These are phyloP conservation scores for Aureobasidium sp. DNA, from an alignment of 2,329 filamentous ascomycete species.

Conservation along the genomic window DNA sequence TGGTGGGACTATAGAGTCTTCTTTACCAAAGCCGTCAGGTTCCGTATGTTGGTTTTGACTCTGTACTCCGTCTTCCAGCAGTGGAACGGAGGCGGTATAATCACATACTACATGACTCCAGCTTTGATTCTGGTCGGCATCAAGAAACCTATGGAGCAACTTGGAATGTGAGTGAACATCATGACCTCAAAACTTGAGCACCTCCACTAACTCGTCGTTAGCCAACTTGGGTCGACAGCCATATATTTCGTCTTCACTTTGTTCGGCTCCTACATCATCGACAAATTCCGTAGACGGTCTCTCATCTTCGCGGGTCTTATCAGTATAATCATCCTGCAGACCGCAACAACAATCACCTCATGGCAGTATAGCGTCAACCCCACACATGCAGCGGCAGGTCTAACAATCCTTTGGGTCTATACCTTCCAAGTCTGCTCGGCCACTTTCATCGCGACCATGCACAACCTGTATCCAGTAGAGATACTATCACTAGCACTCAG, in stretches of 20 bases:
- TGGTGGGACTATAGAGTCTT: conserved; percentile 43
- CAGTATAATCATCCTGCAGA: conserved; percentile 41
- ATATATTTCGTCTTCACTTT: conserved; percentile 42
- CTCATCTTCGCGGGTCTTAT: conserved; percentile 40
- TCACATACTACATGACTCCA: conserved; percentile 35
- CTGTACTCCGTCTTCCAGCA: conserved; percentile 43
- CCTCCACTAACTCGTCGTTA: not conserved
- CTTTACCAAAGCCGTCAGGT: conserved; percentile 39
- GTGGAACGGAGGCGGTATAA: conserved; percentile 44
- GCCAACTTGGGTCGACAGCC: conserved; percentile 37
- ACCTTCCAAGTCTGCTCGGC: conserved; percentile 43
- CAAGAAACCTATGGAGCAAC: conserved; percentile 30
- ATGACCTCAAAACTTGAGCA: not conserved
- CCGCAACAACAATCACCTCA: conserved; percentile 41
- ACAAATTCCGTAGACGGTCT: conserved; percentile 37
- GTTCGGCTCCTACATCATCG: conserved; percentile 38
- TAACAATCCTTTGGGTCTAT: conserved; percentile 44
- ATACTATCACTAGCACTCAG: not conserved
- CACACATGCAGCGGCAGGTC: conserved; percentile 31
- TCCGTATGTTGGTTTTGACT: conserved; percentile 38
- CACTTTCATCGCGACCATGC: conserved; percentile 33
- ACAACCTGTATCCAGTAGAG: conserved; percentile 9
- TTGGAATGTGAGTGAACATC: conserved; percentile 29
- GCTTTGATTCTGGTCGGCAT: conserved; percentile 40
- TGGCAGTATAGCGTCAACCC: conserved; percentile 37